Base-by-base conservation (phyloP, 768 basidiomycete species). In the Boletus vermiculosoides region DNA sequence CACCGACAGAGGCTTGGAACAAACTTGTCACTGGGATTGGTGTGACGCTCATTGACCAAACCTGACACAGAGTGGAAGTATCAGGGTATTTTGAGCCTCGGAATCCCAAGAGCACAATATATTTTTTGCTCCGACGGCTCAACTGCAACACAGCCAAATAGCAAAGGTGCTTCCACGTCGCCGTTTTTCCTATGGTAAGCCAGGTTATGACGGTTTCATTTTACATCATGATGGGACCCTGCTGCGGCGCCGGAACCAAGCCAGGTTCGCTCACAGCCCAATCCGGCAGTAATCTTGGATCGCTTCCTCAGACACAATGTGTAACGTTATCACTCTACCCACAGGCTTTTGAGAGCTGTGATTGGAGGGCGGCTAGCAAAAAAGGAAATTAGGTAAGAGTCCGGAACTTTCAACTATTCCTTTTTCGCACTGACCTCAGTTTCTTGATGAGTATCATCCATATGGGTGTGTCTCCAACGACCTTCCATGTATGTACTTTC, bases 401-500 rank as follows among this genome's bases (percentile, higher is more conserved):
- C n/a, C 10, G 18, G 4, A 10, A 10, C 5, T 40, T 40, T 20
- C 18, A 40, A 20, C 39, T 40, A 40, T 40, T n/a, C 39, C 39
- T 40, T 40, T 40, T 40, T 20, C n/a, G 39, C 39, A 5, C 39
- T 40, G n/a, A 40, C 20, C 39, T 40, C n/a, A 40, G 11, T 20
- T 40, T 40, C 39, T 20, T 40, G 39, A 40, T 40, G 12, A 15
- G 31, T 57, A 40, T 58, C 54, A 48, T 39, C 45, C 59, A 47
- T 63, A 30, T 55, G 52, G n/a, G 36, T 49, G 36, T 49, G 34
- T 47, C 34, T 48, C 45, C 37, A 51, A 25, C 45, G 45, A 28
- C 50, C 30, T 60, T 51, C 58, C 60, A 30, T 59, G 44, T 57
- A 61, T 58, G 41, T 65, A 41, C 31, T 13, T 36, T 16, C 25